These are phyloP conservation scores for Phytophthora sojae DNA, from an alignment of 352 stramenopile species.

Conservation along the genomic window DNA sequence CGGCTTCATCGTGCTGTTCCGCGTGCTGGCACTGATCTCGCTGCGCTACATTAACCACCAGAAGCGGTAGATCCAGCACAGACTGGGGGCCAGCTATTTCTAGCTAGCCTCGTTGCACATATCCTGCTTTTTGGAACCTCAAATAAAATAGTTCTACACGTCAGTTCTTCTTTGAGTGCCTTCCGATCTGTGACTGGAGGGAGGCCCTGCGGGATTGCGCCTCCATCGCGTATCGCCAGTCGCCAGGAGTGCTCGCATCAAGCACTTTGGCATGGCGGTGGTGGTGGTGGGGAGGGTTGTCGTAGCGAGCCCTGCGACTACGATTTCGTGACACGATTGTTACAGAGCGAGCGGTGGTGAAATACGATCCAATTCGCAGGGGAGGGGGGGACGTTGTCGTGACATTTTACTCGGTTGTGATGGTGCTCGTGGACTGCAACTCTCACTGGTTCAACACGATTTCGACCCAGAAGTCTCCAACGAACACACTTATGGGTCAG, in stretches of 20 bases:
- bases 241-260: too few species aligned
- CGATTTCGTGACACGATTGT: conserved; percentile 26
- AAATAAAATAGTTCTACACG: not conserved
- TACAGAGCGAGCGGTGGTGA: too few species aligned
- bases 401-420: conserved; percentile 49
- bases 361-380: conserved; percentile 20
- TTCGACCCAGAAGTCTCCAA: too few species aligned
- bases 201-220: too few species aligned
- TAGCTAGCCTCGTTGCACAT: not conserved
- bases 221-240: too few species aligned
- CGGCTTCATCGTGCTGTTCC: conserved; percentile 40
- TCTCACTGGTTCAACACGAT: conserved; percentile 10
- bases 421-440: conserved; percentile 46
- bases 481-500: too few species aligned
- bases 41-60: conserved; percentile 52
- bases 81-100: not conserved
- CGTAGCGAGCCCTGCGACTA: too few species aligned
- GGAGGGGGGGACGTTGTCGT: conserved; percentile 47
- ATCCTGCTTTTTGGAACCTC: not conserved
- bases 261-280: too few species aligned
- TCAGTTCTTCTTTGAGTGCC: too few species aligned
- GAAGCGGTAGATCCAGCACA: conserved; percentile 33
- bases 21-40: conserved; percentile 36
- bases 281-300: too few species aligned
- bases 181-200: too few species aligned